A percentile compares a stretch with the other conserved stretches of the same genome.
phyloP scores from a whole-genome alignment of 345 rosid genomes.

The Bruguiera sexangula region DNA sequence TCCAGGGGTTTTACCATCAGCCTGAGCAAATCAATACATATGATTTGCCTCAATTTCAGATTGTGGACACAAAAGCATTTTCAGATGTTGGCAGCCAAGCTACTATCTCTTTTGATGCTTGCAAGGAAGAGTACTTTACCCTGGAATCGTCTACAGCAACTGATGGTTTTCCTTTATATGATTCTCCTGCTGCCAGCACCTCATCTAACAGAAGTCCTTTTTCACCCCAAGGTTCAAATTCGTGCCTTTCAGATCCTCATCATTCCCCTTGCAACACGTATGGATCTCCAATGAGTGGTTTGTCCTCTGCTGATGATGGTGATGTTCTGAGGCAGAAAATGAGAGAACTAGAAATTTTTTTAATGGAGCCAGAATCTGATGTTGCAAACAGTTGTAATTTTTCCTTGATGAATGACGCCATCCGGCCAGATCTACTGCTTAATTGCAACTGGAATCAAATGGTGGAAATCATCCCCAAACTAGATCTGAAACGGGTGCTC shows the following conservation, averaged over 20 bases:
- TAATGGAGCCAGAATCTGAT: slow-evolving; percentile 65
- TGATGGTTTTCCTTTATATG: slow-evolving; percentile 38
- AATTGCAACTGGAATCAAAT: slow-evolving; percentile 49
- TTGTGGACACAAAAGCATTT: slow-evolving; percentile 44
- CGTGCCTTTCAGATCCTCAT: slow-evolving; percentile 65
- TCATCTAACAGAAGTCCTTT: slow-evolving; percentile 66
- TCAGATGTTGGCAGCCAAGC: slow-evolving; percentile 53
- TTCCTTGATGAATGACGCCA: slow-evolving; percentile 41
- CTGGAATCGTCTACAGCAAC: slow-evolving; percentile 73
- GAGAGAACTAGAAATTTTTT: slow-evolving; percentile 59
- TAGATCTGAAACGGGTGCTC: slow-evolving; percentile 59
- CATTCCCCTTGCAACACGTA: slow-evolving; percentile 60
- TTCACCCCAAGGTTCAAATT: slow-evolving; percentile 82
- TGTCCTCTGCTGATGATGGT: slow-evolving; percentile 52
- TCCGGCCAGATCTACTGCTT: slow-evolving; percentile 32
- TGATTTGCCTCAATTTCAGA: slow-evolving; percentile 45
- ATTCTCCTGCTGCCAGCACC: slow-evolving; percentile 66
- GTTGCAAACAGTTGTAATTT: slow-evolving; percentile 41
- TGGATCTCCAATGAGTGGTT: slow-evolving; percentile 78
- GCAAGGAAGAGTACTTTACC: slow-evolving; percentile 62
- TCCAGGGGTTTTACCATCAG: slow-evolving; percentile 51
- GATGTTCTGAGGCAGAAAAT: slow-evolving; percentile 53
- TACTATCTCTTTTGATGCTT: slow-evolving; percentile 38
- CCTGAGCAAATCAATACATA: slow-evolving; percentile 43
- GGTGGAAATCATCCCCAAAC: slow-evolving; percentile 50